phyloP scores from a whole-genome alignment of 768 basidiomycete genomes.

The Leccinellum albellum region DNA sequence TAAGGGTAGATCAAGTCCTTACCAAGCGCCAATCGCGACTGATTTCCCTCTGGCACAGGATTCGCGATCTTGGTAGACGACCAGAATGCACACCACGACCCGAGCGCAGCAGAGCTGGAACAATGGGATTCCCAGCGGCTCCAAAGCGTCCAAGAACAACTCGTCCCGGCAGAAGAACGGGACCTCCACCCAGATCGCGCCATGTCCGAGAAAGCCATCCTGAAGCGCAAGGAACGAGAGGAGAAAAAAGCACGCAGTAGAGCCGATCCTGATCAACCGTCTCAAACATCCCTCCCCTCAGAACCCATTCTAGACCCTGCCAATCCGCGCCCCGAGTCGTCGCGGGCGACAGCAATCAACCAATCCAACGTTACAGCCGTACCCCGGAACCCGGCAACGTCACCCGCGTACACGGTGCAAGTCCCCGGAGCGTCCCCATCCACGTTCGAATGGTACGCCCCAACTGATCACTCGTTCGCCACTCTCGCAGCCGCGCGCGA shows the following conservation, averaged over 20 bases:
- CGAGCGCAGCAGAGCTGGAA: conserved; percentile 44
- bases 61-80: conserved; percentile 79
- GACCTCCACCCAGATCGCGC: conserved; percentile 38
- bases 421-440: conserved; percentile 61
- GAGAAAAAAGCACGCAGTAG: conserved; percentile 32
- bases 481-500: conserved; percentile 58
- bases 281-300: neutral
- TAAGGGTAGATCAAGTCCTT: conserved; percentile 49
- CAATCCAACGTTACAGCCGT: neutral
- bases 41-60: conserved; percentile 40
- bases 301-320: neutral
- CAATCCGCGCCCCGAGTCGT: conserved; percentile 1
- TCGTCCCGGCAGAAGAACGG: conserved; percentile 46
- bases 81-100: conserved; percentile 49
- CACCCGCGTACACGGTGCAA: conserved; percentile 46
- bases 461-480: conserved; percentile 40
- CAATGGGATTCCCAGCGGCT: conserved; percentile 52
- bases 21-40: neutral
- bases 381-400: conserved; percentile 10
- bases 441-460: conserved; percentile 65
- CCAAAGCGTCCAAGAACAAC: conserved; percentile 45
- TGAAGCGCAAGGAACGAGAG: conserved; percentile 72
- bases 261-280: conserved; percentile 4
- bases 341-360: neutral
- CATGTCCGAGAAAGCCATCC: conserved; percentile 59